Conservation (phyloP, 208 protist species). For the Porcisia hertigi region DNA sequence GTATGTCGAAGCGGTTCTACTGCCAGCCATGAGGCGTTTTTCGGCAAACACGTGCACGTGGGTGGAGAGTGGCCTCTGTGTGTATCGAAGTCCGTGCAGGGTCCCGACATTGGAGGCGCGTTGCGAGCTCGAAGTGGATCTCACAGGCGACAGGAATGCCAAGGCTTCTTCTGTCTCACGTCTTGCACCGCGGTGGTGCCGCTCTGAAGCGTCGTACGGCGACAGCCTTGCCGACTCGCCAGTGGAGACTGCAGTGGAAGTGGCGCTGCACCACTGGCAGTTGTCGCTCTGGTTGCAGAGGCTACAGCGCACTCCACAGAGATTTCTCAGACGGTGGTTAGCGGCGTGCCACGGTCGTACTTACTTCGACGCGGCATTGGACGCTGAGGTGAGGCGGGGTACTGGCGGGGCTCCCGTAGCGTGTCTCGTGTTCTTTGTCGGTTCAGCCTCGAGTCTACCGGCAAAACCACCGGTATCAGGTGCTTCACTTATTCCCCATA, state of each 20-base stretch:
- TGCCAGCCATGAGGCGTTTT: slow-evolving; percentile 59
- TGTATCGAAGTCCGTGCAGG: slow-evolving; percentile 13
- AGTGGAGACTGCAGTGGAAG: slow-evolving; percentile 3
- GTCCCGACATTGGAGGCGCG: neutral
- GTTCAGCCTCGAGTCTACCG: neutral
- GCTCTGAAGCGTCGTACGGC: neutral
- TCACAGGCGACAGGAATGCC: neutral
- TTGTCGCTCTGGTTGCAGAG: slow-evolving; percentile 4
- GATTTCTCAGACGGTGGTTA: slow-evolving; percentile 16
- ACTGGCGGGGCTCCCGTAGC: slow-evolving; percentile 3
- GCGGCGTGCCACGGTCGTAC: neutral
- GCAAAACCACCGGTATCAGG: neutral
- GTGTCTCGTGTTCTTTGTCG: slow-evolving; percentile 10
- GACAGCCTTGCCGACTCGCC: neutral
- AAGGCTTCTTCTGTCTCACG: neutral
- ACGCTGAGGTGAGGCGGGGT: neutral
- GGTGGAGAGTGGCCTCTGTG: slow-evolving; percentile 5
- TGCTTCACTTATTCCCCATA: neutral
- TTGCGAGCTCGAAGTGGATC: neutral
- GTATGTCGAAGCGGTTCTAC: slow-evolving; percentile 47
- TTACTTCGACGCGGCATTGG: neutral
- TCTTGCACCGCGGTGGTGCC: neutral
- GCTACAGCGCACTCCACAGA: slow-evolving; percentile 8
- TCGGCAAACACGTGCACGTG: slow-evolving; percentile 5
- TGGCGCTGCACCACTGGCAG: slow-evolving; percentile 18